Conservation (phyloP, 305 asterid genomes). For the Lippia alba region DNA sequence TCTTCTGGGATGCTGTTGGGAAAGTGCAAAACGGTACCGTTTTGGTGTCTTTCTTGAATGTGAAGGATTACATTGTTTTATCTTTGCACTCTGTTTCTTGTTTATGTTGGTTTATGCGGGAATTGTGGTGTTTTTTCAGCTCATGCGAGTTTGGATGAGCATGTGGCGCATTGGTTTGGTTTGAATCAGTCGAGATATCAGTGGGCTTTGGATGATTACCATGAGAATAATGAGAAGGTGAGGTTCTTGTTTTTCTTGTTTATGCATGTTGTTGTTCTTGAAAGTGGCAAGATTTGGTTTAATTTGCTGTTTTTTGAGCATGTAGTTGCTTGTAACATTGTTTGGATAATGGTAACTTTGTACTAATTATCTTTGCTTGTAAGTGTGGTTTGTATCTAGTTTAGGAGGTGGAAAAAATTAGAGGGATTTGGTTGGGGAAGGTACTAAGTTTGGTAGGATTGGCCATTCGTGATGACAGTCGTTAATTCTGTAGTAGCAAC, state of each 20-base stretch:
- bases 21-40: conserved; percentile 59
- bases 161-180: conserved; percentile 80
- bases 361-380: neutral
- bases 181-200: conserved; percentile 78
- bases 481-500: too few species aligned
- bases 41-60: neutral
- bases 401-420: too few species aligned
- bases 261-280: neutral
- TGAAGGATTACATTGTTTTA: neutral
- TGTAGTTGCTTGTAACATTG: neutral
- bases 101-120: neutral
- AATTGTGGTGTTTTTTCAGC: conserved; percentile 41
- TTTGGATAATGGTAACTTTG: neutral
- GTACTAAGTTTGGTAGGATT: too few species aligned
- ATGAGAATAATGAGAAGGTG: conserved; percentile 58
- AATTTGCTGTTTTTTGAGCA: neutral
- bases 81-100: neutral
- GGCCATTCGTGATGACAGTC: too few species aligned
- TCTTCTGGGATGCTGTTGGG: conserved; percentile 43
- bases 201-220: conserved; percentile 80
- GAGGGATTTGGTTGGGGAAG: too few species aligned
- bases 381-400: neutral
- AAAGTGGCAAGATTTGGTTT: neutral
- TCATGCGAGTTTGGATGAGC: conserved; percentile 72
- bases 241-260: conserved; percentile 29